Evolutionary conservation across 352 stramenopile genomes (phyloP), one percentile per base, ranked within the genome.

Genomic region (Globisporangium lucens): DNA sequence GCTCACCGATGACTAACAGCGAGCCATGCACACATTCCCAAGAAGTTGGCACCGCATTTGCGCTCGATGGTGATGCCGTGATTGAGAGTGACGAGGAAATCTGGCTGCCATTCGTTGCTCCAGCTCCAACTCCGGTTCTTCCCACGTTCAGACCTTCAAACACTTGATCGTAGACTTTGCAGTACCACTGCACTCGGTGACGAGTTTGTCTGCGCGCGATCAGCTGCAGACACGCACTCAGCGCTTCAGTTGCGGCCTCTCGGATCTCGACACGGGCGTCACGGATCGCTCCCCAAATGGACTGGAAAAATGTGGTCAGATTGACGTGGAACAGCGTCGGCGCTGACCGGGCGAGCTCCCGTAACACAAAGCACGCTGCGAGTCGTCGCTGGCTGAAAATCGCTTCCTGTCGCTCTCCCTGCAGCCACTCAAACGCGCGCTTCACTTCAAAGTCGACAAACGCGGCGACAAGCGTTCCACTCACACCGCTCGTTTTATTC

Each of bases 381-480:
- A 96, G 75, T 12, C 88, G 69, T 1, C 88, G 74, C 68, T 96
- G 88, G 59, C 82, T 93, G 66, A 93, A 85, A 9, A 93, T 43
- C 24, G 83, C 75, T 47, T 96, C 88, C 27, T 91, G 81, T 2
- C 83, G 74, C 22, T 75, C 73, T 52, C 87, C 75, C 47, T 91
- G 83, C 0, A 97, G 84, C 91, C 89, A 97, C 61, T 97, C 89
- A 53, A 98, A 93, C 12, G 90, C 90, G 52, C 91, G 80, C 51
- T 93, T 95, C 9, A 96, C 88, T 74, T 98, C 93, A 74, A 97
- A 97, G 65, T 98, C 92, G 33, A 98, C 88, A 75, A 95, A 97
- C 53, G 91, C 90, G 0, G 87, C 88, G 27, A 96, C 89, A 13
- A 96, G 68, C 4, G 89, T 96, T 8, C 90, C 89, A 57, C 89